Conservation (phyloP, 78 protist species). For the Dictyostelium firmibasis region DNA sequence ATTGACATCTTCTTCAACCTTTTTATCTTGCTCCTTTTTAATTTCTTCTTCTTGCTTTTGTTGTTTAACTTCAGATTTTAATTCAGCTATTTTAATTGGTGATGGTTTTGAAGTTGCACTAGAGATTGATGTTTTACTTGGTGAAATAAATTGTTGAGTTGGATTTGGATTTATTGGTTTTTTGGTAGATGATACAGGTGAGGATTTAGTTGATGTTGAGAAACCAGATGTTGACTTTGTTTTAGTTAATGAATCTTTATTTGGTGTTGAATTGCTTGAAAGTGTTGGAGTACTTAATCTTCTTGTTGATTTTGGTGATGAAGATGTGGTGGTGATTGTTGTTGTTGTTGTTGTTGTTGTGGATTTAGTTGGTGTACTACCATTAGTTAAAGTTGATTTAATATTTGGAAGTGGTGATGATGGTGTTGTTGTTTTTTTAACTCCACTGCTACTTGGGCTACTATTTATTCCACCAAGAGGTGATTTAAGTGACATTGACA, state of each 20-base stretch:
- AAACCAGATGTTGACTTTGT: slow-evolving; percentile 4
- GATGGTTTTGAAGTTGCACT: background rate
- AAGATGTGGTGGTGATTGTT: background rate
- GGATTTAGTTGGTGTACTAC: background rate
- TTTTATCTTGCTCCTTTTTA: background rate
- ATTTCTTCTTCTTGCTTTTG: background rate
- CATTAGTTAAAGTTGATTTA: background rate
- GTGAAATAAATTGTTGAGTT: background rate
- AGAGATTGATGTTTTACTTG: background rate
- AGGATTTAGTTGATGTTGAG: background rate
- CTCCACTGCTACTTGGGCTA: background rate
- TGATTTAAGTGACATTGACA: background rate
- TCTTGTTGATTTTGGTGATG: background rate
- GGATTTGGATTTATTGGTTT: background rate
- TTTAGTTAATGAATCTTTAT: background rate
- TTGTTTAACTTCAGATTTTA: background rate
- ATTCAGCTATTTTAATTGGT: background rate
- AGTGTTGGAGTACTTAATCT: background rate
- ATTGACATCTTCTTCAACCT: background rate
- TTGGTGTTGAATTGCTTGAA: slow-evolving; percentile 8
- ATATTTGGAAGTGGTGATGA: slow-evolving; percentile 41
- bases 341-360: background rate
- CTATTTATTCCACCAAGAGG: background rate
- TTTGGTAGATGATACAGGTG: slow-evolving; percentile 5
- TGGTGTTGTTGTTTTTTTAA: slow-evolving; percentile 10